These are phyloP conservation scores for Cyclotella atomus DNA, from an alignment of 108 stramenopile species.

Conservation along the genomic window DNA sequence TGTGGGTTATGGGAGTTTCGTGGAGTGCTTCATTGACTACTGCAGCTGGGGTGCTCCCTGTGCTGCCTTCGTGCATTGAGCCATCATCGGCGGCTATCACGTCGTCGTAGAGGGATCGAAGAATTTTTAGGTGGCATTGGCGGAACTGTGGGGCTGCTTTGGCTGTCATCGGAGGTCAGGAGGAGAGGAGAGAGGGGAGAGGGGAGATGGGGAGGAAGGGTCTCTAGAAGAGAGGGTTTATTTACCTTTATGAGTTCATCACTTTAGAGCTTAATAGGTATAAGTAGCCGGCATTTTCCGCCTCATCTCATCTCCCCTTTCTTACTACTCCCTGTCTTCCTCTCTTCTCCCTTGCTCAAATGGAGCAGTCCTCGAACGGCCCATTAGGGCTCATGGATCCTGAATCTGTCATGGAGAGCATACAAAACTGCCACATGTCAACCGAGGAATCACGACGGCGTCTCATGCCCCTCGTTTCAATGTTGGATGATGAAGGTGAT, in stretches of 20 bases:
- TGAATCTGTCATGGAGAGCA: constrained; percentile 35
- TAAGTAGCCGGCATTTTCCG: no score
- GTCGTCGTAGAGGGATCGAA: constrained; percentile 25
- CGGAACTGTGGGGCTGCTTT: constrained; percentile 12
- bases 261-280: no score
- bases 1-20: constrained; percentile 16
- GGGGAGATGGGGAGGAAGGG: no score
- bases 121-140: constrained; percentile 26
- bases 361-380: background rate
- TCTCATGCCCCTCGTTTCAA: constrained; percentile 27
- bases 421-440: constrained; percentile 39
- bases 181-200: no score
- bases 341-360: background rate
- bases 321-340: background rate
- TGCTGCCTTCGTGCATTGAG: background rate
- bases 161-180: background rate
- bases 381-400: constrained; percentile 12
- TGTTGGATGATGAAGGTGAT: constrained; percentile 30
- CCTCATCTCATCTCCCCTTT: background rate
- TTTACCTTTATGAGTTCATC: background rate
- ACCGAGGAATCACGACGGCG: constrained; percentile 44
- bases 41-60: background rate
- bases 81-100: background rate
- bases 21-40: background rate
- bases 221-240: no score